Evolutionary conservation across 306 rosid species (phyloP), one percentile per base, ranked within the genome.

Genomic region (Castanopsis chinensis): DNA sequence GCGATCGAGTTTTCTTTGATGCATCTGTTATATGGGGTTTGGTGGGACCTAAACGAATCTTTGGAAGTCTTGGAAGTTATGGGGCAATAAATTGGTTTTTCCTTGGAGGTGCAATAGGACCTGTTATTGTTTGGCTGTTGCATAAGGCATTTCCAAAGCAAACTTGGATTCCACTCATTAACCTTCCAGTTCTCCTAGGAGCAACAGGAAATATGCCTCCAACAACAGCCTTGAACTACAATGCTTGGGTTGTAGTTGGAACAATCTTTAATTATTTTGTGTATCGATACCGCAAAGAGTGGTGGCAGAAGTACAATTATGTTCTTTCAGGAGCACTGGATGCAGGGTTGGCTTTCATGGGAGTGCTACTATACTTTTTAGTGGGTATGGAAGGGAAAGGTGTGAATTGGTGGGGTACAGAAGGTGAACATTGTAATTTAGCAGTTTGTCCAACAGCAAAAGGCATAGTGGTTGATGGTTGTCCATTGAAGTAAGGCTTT

Each of bases 291-390:
- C 77, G 89, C 69, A 93, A 91, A 83, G 58, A 72, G 1, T 93
- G 98, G 97, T 93, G 98, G 97, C 98, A 89, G 88, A 91, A 90
- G 80, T 93, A 93, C 86, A 93, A 93, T 83, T 90, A 93, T 74
- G 84, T 91, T 79, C 88, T 93, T 13, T 93, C 98, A 37, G 93
- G 91, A 4, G 97, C 97, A 77, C 78, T 93, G 71, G 98, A 93
- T 79, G 93, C 91, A 1, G 98, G 98, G 11, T 86, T 93, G 76
- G 94, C 98, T 80, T 91, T 93, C 77, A 93, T 93, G 98, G 92
- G 85, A 2, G 88, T 93, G 27, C 13, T 93, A 15, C 63, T 91
- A 19, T 93, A 88, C 80, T 89, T 90, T 37, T 74, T 90, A 4
- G 49, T 91, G 4, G 86, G 94, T 23, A 57, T 93, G 78, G 93